phyloP scores from a whole-genome alignment of 441 rosid species.

The Macaranga tanarius region DNA sequence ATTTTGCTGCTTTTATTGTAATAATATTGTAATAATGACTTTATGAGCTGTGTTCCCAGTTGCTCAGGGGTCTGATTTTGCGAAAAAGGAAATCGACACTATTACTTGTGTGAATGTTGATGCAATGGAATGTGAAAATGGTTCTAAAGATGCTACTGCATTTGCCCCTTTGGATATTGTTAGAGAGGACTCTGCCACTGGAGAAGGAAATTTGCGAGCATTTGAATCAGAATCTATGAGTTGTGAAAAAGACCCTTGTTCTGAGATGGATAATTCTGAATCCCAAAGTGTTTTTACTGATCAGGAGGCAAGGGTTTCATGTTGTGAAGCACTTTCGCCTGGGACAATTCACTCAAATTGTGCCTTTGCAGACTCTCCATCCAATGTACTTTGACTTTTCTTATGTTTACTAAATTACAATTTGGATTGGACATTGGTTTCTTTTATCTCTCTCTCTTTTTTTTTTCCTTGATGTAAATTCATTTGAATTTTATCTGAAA shows the following conservation, averaged over 20 bases:
- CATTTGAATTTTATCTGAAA: constrained; percentile 17
- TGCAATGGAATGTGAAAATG: constrained; percentile 35
- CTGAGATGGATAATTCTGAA: constrained; percentile 32
- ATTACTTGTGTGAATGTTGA: constrained; percentile 41
- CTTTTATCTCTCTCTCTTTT: background rate
- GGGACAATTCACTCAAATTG: constrained; percentile 38
- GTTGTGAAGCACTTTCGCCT: constrained; percentile 38
- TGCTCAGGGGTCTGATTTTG: constrained; percentile 37
- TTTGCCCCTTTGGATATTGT: constrained; percentile 13
- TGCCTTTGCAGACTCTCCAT: constrained; percentile 43
- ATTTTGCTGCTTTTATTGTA: background rate
- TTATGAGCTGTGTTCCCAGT: constrained; percentile 37
- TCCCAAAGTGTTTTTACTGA: constrained; percentile 37
- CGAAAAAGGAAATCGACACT: constrained; percentile 29
- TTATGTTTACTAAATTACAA: constrained; percentile 18
- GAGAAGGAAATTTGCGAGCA: constrained; percentile 34
- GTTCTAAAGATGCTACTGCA: constrained; percentile 34
- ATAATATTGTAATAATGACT: background rate
- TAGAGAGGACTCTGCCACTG: constrained; percentile 26
- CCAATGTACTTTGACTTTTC: constrained; percentile 47
- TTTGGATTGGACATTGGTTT: constrained; percentile 10
- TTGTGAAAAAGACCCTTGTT: constrained; percentile 29
- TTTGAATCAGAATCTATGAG: constrained; percentile 31
- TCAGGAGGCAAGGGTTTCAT: constrained; percentile 34
- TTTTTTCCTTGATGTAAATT: background rate